Evolutionary conservation across 192 early-diverging fungal genomes (phyloP), one percentile per base, ranked within the genome.

Genomic region (Spinellus fusiger): DNA sequence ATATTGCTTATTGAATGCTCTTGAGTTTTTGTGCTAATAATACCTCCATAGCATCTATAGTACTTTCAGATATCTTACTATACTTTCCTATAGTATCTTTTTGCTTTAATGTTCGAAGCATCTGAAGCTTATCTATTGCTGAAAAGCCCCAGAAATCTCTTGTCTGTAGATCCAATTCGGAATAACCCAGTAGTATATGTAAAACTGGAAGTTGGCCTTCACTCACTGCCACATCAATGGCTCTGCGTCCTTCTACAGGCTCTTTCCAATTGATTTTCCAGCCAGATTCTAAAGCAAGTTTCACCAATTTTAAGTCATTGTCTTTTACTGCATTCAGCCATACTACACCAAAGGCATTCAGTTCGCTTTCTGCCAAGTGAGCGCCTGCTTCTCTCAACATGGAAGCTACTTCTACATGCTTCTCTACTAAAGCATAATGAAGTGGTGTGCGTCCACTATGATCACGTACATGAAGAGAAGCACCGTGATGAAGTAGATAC

Each of bases 381-480:
- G 91, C 94, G 26, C 94, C 96, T 1, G 91, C 86, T 34, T 87
- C 66, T 6, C 84, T 47, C 38, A 98, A 73, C 56, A 96, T 60
- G 16, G 65, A 66, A 7, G 89, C 85, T 48, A 87, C 81, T 50
- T 86, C 84, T 2, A 70, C 59, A 44, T 80, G 79, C 15, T 83
- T 78, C 32, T 81, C 74, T 16, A 78, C 69, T 7, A 90, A 83
- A 0, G 95, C 93, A 61, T 93, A 87, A 66, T 81, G 94, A 6
- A 99, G 69, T 1, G 95, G 93, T 5, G 93, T 94, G 61, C 93
- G 95, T 0, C 94, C 92, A 47, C 84, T 80, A 31, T 86, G 77
- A 75, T 97, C 95, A 4, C 94, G 83, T 22, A 86, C 76, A 67
- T 99, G 95, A 18, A 98, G 89, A 31, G 88, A 91, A 4, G 94